Percentiles rank a stretch among this genome's conserved stretches.
These are phyloP conservation scores for Plasmodium berghei DNA, from an alignment of 169 alveolate species.

Conservation along the genomic window DNA sequence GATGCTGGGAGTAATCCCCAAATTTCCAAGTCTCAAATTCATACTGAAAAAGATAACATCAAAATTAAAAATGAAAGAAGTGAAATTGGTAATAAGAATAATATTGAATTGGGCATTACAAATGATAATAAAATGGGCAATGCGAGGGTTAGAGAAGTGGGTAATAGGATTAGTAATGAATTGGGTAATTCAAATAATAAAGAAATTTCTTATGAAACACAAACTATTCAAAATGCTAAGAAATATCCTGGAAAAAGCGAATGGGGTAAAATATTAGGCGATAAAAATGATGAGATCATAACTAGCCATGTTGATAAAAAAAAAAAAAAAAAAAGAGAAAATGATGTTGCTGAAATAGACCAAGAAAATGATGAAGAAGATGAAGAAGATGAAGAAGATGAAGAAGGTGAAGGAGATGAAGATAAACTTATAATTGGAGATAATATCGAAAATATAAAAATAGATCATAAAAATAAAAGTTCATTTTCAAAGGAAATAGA, in stretches of 20 bases:
- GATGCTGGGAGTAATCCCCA: too few relatives aligned
- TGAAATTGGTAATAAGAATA: too few relatives aligned
- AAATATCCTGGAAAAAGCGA: not conserved
- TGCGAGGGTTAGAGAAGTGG: not conserved
- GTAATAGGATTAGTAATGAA: not conserved
- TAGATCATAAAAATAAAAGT: not conserved
- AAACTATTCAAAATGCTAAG: too few relatives aligned
- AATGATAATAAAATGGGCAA: not conserved
- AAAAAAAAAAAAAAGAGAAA: not conserved
- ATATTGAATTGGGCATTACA: not conserved
- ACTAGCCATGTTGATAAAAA: not conserved
- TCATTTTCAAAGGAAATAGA: not conserved
- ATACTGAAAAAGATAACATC: too few relatives aligned
- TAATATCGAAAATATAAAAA: not conserved
- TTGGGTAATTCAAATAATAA: not conserved
- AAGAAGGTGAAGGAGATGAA: not conserved
- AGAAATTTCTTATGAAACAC: too few relatives aligned
- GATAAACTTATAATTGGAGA: not conserved
- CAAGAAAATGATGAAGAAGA: conserved; percentile 17
- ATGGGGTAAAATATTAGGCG: not conserved
- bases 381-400: not conserved
- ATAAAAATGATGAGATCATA: not conserved
- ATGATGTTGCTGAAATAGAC: conserved; percentile 4
- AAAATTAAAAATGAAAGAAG: too few relatives aligned
- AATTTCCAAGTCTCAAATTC: too few relatives aligned